Evolutionary conservation across 1,284 basidiomycete genomes (phyloP).

Genomic region (Ceratobasidium theobromae): DNA sequence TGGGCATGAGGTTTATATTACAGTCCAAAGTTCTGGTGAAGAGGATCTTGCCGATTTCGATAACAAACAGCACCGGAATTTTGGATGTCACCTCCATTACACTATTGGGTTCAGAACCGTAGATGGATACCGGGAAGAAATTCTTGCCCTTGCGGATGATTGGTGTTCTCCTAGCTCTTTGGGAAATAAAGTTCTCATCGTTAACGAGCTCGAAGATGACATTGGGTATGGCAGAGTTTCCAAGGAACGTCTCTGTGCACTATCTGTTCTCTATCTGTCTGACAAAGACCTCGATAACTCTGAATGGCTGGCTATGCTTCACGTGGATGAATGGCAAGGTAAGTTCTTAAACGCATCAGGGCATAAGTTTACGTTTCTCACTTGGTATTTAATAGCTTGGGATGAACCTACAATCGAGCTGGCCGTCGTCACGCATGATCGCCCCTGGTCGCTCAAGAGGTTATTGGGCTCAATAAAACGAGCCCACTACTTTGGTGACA

Average conservation of each 20-base stretch:
- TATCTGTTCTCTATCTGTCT: slow-evolving; percentile 54
- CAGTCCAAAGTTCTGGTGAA: slow-evolving; percentile 42
- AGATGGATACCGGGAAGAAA: background rate
- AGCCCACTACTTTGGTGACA: slow-evolving; percentile 69
- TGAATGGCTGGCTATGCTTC: slow-evolving; percentile 65
- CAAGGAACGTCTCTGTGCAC: background rate
- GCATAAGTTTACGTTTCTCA: background rate
- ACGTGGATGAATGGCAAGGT: slow-evolving; percentile 59
- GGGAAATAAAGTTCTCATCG: background rate
- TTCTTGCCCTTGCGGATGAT: background rate
- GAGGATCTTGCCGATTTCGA: background rate
- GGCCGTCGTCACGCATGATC: slow-evolving; percentile 72
- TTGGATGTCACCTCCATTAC: slow-evolving; percentile 36
- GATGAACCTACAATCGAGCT: slow-evolving; percentile 65
- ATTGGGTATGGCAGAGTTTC: background rate
- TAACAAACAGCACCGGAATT: background rate
- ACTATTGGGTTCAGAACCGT: background rate
- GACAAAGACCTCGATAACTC: slow-evolving; percentile 54
- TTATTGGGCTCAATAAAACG: slow-evolving; percentile 62
- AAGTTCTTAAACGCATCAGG: slow-evolving; percentile 32
- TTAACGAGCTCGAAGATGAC: background rate
- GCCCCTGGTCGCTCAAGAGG: slow-evolving; percentile 68
- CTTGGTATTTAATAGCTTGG: slow-evolving; percentile 58
- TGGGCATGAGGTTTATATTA: slow-evolving; percentile 45
- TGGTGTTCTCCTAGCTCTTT: background rate